Conservation (phyloP, 2,329 filamentous ascomycete genomes). For the Pyricularia pennisetigena region DNA sequence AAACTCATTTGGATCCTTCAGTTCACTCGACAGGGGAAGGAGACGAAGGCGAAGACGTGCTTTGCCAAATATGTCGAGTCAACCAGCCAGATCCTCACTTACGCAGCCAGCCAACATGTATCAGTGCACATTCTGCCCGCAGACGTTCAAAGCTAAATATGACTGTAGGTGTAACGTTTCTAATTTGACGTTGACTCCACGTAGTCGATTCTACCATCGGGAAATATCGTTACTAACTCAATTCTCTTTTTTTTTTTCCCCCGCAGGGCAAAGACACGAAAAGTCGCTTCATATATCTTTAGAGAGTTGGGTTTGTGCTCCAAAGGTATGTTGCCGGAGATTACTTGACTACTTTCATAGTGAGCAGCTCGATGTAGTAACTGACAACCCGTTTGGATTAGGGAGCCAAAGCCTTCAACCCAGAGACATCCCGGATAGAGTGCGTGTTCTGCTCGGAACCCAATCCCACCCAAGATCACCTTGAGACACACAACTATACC, state of each 20-base stretch:
- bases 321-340: constrained; percentile 21
- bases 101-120: constrained; percentile 42
- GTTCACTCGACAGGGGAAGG: constrained; percentile 33
- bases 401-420: constrained; percentile 44
- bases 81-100: constrained; percentile 22
- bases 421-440: constrained; percentile 44
- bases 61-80: constrained; percentile 21
- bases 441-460: constrained; percentile 52
- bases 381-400: neutral
- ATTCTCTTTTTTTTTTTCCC: neutral
- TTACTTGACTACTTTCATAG: neutral
- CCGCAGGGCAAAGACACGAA: constrained; percentile 48
- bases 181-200: too few species aligned
- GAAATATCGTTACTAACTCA: neutral
- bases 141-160: constrained; percentile 58
- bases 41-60: constrained; percentile 39
- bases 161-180: constrained; percentile 37
- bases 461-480: constrained; percentile 44
- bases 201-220: neutral
- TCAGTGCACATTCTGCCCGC: constrained; percentile 61
- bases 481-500: constrained; percentile 49
- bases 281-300: constrained; percentile 56
- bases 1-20: constrained; percentile 43
- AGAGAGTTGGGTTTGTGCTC: constrained; percentile 55
- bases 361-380: neutral